Base-by-base conservation (phyloP, 345 rosid genomes). In the Hevea brasiliensis region DNA sequence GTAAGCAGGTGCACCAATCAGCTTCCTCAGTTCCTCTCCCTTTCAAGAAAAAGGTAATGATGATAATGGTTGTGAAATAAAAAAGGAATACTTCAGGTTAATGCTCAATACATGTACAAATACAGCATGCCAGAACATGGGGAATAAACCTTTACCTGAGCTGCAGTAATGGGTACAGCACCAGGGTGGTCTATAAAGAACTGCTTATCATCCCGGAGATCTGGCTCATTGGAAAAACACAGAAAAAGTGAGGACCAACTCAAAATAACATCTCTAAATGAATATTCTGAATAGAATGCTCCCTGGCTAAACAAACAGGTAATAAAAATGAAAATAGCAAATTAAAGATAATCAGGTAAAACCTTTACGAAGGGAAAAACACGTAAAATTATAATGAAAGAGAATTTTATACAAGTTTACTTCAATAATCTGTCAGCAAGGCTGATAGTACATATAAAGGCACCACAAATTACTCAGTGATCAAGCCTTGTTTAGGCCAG, bases 1-100 rank as follows among this genome's bases (percentile, higher is more conserved):
- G 81, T 94, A 94, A 57, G 89, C 87, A 48, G 98, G 93, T 64
- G 98, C 85, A 63, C 89, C 90, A 64, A 94, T 94, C 81, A 84
- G 85, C 81, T 90, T 94, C 89, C 75, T 90, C 76, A 94, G 85
- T 65, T 94, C 98, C 90, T 94, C 98, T 68, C 98, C 98, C 98
- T 94, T 74, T 71, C 23, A 72, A 42, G 50, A 12, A 53, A 61
- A 65, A 71, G 40, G 17, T 21, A 72, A 32, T 13, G 44, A n/a
- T 42, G 55, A 42, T 10, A 42, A 32, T 44, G 47, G 29, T 29
- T 8, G 2, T 20, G 7, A 65, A 41, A 7, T 26, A 35, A 8
- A 9, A 51, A 15, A 18, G 20, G 20, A 35, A 23, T 13, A 59
- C 11, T 48, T 40, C 37, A 61, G 24, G 54, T 41, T 32, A 21